These are phyloP conservation scores for Gelatoporia subvermispora DNA, from an alignment of 768 basidiomycete genomes.

Conservation along the genomic window DNA sequence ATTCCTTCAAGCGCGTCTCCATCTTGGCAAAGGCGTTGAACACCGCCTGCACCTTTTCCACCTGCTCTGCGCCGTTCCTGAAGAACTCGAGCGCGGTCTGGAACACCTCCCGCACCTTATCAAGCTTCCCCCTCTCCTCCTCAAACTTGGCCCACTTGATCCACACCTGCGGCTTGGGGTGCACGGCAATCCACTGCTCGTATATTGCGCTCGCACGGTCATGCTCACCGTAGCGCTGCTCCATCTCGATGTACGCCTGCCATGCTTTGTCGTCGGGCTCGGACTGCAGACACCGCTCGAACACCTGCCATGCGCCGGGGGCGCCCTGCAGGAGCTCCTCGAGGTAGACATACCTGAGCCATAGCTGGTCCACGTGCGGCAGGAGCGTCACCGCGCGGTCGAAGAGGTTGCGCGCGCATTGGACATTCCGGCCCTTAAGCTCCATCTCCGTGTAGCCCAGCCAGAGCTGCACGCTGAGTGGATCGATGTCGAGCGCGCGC, in stretches of 20 bases:
- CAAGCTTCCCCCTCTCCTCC: constrained; percentile 53
- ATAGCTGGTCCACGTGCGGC: constrained; percentile 92
- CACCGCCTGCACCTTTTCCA: constrained; percentile 83
- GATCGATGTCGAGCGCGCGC: constrained; percentile 93
- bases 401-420: constrained; percentile 94
- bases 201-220: constrained; percentile 92
- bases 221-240: constrained; percentile 86
- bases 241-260: constrained; percentile 99
- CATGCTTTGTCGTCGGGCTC: constrained; percentile 99
- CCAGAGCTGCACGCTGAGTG: constrained; percentile 88
- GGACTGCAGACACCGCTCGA: constrained; percentile 99
- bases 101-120: constrained; percentile 65
- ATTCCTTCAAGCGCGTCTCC: constrained; percentile 95
- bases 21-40: constrained; percentile 94
- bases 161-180: constrained; percentile 61
- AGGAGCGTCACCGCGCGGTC: constrained; percentile 96
- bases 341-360: constrained; percentile 99
- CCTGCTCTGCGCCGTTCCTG: constrained; percentile 56
- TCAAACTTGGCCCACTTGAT: constrained; percentile 64
- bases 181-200: constrained; percentile 82
- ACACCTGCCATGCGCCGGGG: constrained; percentile 93
- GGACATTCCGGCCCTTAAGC: constrained; percentile 94
- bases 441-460: constrained; percentile 95
- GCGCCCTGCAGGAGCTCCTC: constrained; percentile 96
- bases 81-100: constrained; percentile 65